Conservation (phyloP, 805 yeast species). For the Barnettozyma vustinii region DNA sequence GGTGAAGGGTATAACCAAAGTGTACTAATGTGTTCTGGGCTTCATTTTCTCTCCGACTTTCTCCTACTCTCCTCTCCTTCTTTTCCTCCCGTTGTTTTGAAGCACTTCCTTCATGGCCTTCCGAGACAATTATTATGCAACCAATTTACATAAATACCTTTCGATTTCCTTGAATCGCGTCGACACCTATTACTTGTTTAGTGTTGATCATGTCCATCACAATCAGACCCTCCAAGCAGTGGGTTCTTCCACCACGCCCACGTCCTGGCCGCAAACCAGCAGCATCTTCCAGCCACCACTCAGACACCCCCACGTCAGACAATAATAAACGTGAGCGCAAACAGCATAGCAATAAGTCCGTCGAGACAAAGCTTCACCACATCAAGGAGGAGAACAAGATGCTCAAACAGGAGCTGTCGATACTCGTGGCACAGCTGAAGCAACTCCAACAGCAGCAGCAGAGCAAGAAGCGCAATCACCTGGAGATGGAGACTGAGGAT, state of each 20-base stretch:
- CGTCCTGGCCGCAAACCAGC: slow-evolving; percentile 53
- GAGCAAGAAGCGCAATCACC: slow-evolving; percentile 19
- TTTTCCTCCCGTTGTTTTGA: neutral
- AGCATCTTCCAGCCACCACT: neutral
- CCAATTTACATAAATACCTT: slow-evolving; percentile 3
- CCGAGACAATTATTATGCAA: slow-evolving; percentile 3
- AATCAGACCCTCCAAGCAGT: slow-evolving; percentile 64
- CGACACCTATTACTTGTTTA: neutral
- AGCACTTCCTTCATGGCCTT: neutral
- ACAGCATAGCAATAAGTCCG: slow-evolving; percentile 23
- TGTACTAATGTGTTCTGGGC: neutral
- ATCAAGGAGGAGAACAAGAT: slow-evolving; percentile 41
- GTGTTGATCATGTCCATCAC: slow-evolving; percentile 8
- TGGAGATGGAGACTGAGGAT: slow-evolving; percentile 18
- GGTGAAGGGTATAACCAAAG: neutral
- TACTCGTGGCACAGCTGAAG: slow-evolving; percentile 39
- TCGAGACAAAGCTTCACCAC: slow-evolving; percentile 35
- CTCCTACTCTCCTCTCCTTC: neutral
- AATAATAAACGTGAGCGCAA: slow-evolving; percentile 1
- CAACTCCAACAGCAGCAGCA: slow-evolving; percentile 22
- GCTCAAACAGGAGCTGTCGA: slow-evolving; percentile 39
- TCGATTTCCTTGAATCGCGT: neutral
- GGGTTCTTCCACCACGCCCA: slow-evolving; percentile 85
- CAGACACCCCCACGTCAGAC: neutral
- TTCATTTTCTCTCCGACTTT: neutral